Evolutionary conservation across 2,329 filamentous ascomycete species (phyloP), one percentile per base, ranked within the genome.

Genomic region (Fusarium pseudonygamai): DNA sequence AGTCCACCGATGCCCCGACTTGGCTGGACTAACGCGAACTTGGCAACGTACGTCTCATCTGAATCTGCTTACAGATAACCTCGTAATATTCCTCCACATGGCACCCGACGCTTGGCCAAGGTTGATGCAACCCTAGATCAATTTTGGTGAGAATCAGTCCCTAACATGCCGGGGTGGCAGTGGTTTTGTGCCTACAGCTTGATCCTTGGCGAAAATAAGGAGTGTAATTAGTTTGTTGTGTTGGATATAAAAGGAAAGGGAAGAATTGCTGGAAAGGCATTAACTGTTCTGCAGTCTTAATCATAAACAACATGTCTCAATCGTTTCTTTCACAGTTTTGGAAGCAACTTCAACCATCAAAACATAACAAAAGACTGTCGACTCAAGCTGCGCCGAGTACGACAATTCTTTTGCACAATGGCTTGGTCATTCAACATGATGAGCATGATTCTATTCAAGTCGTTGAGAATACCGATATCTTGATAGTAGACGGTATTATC

Each of bases 281-380:
- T 10, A 16, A 8, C 4, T 37, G 1, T 37, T 37, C 49, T 28
- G 0, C 1, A 7, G n/a, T 7, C 9, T 52, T 6, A 6, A 12
- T 6, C 5, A 15, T 26, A 20, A 24, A 22, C 32, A 36, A 24
- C 3, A 53, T 53, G 32, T 16, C 49, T 22, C 32, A 53, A 3
- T 37, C 49, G 7, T 5, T 52, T 52, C 30, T 34, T 50, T 34
- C 24, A 22, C 45, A 47, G 9, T 6, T n/a, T 30, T 16, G 26
- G 45, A 30, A 47, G 45, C 45, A 47, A 15, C 6, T n/a, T 1
- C 28, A 32, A 3, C 28, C 28, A 16, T n/a, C 28, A 1, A 49
- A 3, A n/a, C 14, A n/a, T n/a, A 18, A 12, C 3, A 32, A n/a
- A 6, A 32, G 28, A n/a, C 28, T 13, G 11, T 49, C 46, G 1